phyloP scores from a whole-genome alignment of 2,329 filamentous ascomycete genomes.

The Stagonosporopsis tanaceti region DNA sequence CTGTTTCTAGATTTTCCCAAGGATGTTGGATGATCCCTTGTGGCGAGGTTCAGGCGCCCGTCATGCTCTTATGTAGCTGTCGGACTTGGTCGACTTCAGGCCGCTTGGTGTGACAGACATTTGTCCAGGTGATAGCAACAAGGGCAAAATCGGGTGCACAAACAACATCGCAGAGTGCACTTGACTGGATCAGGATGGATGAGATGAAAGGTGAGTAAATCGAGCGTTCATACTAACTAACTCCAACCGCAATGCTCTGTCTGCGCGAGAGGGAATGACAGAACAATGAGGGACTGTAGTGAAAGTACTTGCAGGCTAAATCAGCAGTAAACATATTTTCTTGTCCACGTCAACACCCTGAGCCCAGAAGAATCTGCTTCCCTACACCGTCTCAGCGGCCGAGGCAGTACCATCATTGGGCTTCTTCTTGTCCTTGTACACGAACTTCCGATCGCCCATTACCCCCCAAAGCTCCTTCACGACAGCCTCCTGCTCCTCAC shows the following conservation, averaged over 20 bases:
- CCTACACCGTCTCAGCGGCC: constrained; percentile 1
- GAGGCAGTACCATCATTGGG: constrained; percentile 4
- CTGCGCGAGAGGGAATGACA: background rate
- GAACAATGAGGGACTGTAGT: background rate
- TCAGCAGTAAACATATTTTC: background rate
- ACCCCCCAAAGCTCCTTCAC: constrained; percentile 47
- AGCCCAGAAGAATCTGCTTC: background rate
- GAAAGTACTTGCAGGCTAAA: background rate
- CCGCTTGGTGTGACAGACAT: background rate
- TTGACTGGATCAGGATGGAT: background rate
- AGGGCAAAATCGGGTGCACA: background rate
- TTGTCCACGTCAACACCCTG: background rate
- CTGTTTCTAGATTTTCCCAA: too few species aligned
- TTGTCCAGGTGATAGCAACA: background rate
- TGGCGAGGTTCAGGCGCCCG: too few species aligned
- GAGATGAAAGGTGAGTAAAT: too few species aligned
- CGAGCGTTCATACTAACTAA: background rate
- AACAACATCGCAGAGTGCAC: background rate
- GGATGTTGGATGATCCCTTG: background rate
- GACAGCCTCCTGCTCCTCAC: constrained; percentile 41
- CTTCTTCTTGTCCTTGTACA: constrained; percentile 25
- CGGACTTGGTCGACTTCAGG: background rate
- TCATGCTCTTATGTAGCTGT: background rate
- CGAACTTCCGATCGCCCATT: constrained; percentile 47
- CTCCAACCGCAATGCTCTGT: background rate